Evolutionary conservation across 2,329 filamentous ascomycete genomes (phyloP).

Genomic region (Scedosporium minutisporum): DNA sequence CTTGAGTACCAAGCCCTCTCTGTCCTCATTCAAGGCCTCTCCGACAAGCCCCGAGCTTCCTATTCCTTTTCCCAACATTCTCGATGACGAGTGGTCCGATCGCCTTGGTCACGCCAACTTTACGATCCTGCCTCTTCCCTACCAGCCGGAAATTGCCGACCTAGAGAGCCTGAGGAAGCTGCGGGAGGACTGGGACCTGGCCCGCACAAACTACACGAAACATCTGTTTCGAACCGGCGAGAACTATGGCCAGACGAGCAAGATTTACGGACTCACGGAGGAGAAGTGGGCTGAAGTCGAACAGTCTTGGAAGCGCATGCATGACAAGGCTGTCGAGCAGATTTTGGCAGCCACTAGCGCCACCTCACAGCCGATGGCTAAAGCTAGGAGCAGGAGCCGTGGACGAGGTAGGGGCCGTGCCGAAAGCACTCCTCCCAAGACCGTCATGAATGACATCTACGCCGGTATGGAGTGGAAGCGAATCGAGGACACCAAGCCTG

Average conservation of each 20-base stretch:
- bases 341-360: slow-evolving; percentile 28
- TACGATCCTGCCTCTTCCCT: slow-evolving; percentile 74
- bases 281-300: slow-evolving; percentile 83
- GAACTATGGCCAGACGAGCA: slow-evolving; percentile 83
- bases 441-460: slow-evolving; percentile 27
- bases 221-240: slow-evolving; percentile 81
- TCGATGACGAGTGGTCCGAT: slow-evolving; percentile 74
- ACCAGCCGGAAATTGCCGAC: slow-evolving; percentile 55
- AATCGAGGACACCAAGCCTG: slow-evolving; percentile 47
- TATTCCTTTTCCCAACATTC: slow-evolving; percentile 52
- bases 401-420: slow-evolving; percentile 27
- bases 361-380: slow-evolving; percentile 12
- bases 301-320: slow-evolving; percentile 58
- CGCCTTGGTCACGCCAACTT: slow-evolving; percentile 90
- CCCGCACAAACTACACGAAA: slow-evolving; percentile 78
- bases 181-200: slow-evolving; percentile 71
- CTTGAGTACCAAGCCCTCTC: slow-evolving; percentile 53
- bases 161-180: slow-evolving; percentile 50
- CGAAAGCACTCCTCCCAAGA: slow-evolving; percentile 28
- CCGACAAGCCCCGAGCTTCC: slow-evolving; percentile 48
- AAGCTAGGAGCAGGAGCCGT: slow-evolving; percentile 26
- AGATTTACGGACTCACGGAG: slow-evolving; percentile 76
- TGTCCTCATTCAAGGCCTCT: slow-evolving; percentile 61
- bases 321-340: slow-evolving; percentile 53
- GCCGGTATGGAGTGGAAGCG: slow-evolving; percentile 32